Evolutionary conservation across 257 asterid genomes (phyloP), one percentile per base, ranked within the genome.

Genomic region (Nicotiana undulata): DNA sequence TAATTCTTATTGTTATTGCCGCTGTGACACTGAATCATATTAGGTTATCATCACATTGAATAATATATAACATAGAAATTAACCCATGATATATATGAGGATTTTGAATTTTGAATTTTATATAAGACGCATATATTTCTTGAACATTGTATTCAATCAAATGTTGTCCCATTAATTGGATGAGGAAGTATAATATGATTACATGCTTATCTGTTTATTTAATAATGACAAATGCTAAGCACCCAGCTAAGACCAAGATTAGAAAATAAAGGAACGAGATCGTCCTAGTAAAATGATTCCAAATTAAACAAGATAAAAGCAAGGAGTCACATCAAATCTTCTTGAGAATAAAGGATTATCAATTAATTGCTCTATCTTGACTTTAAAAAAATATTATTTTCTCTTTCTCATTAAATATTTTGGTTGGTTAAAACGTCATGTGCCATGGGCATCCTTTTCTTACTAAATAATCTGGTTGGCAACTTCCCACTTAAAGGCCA

Each of bases 381-480:
- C 56, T 68, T 20, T 10, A 67, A 67, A 40, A 20, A 40, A 18
- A 68, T 11, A 53, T 53, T 16, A 53, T 15, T 44, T 44, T 20
- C 4, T 40, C 20, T 68, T 68, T 68, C 4, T 40, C 20, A 40
- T 68, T 68, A 40, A 40, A 44, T 70, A 70, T 44, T 44, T 20
- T 70, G 77, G 49, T 70, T 40, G 58, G 77, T 70, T 44, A 44
- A 44, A 70, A 12, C 59, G 77, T 70, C 77, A 44, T 44, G 24
- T 44, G 59, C 77, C 59, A 70, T 22, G 77, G 12, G 20, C 77
- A 70, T 20, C 59, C 77, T 44, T 40, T 16, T 68, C 49, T 67
- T 9, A 67, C 5, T 68, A 68, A 68, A 70, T 70, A 15, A 70
- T 70, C 77, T 20, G 58, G 77, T 70, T 70, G 77, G 77, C 77